phyloP scores from a whole-genome alignment of 2,329 filamentous ascomycete species.

The Sporothrix brunneoviolacea region DNA sequence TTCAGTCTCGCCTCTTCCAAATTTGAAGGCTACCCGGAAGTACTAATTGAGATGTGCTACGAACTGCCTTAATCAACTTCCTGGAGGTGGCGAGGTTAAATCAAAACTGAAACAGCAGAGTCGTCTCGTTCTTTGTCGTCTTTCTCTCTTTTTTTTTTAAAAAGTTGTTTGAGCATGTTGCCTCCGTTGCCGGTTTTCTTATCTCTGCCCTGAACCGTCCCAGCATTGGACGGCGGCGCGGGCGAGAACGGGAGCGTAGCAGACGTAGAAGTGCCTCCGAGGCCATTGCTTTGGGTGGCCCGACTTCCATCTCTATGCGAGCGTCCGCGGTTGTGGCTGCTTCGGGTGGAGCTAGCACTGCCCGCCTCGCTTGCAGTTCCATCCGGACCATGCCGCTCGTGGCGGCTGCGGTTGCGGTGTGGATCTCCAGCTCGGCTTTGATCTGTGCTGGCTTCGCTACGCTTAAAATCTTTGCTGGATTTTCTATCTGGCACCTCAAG shows the following conservation, averaged over 20 bases:
- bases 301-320: conserved; percentile 31
- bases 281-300: conserved; percentile 30
- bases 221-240: neutral
- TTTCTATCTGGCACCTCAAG: conserved; percentile 21
- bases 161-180: conserved; percentile 53
- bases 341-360: conserved; percentile 7
- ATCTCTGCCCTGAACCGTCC: conserved; percentile 25
- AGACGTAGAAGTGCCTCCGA: neutral
- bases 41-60: too few relatives aligned
- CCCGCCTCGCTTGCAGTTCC: conserved; percentile 25
- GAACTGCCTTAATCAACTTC: too few relatives aligned
- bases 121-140: conserved; percentile 28
- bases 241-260: neutral
- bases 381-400: conserved; percentile 9
- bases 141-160: conserved; percentile 49
- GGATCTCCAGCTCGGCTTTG: conserved; percentile 24
- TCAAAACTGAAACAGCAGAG: neutral
- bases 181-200: conserved; percentile 26
- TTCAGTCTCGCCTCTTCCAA: too few relatives aligned
- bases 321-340: conserved; percentile 19
- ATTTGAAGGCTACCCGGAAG: too few relatives aligned
- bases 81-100: neutral
- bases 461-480: conserved; percentile 24
- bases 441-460: conserved; percentile 18
- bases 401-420: conserved; percentile 28